Percentiles rank a stretch among this genome's conserved stretches.
Evolutionary conservation across 2,329 filamentous ascomycete species (phyloP).

Genomic region (Pestalotiopsis fici): DNA sequence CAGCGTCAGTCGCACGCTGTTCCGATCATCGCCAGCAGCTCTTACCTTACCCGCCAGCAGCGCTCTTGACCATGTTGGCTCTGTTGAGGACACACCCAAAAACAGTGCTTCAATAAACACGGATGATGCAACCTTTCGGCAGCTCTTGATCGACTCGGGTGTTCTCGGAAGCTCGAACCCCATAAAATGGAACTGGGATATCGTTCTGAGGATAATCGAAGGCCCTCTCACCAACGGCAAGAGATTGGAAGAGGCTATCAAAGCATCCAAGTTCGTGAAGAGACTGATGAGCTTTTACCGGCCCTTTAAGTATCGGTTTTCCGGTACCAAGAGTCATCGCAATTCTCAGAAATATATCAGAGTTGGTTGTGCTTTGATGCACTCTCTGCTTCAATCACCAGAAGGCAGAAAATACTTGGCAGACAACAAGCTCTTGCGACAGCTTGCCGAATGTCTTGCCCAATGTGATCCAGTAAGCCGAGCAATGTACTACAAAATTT

Average conservation of each 20-base stretch:
- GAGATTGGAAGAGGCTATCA: constrained; percentile 89
- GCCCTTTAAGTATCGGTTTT: constrained; percentile 95
- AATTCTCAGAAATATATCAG: constrained; percentile 93
- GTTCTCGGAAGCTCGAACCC: constrained; percentile 90
- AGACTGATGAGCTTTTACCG: constrained; percentile 92
- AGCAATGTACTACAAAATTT: background rate
- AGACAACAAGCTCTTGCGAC: constrained; percentile 89
- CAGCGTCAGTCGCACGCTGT: constrained; percentile 91
- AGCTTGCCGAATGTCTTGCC: constrained; percentile 93
- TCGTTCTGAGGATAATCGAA: constrained; percentile 88
- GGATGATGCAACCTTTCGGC: constrained; percentile 65
- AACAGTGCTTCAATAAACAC: constrained; percentile 48
- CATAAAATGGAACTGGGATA: constrained; percentile 96
- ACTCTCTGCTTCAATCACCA: constrained; percentile 79
- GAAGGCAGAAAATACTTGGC: constrained; percentile 85
- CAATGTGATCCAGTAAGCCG: constrained; percentile 81
- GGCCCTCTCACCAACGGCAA: constrained; percentile 90
- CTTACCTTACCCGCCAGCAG: constrained; percentile 42
- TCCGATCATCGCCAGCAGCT: constrained; percentile 67
- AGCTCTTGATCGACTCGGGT: constrained; percentile 73
- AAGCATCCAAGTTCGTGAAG: constrained; percentile 95
- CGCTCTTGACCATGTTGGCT: constrained; percentile 47
- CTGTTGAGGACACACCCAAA: constrained; percentile 60
- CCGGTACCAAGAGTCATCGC: constrained; percentile 85
- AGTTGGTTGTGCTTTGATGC: constrained; percentile 85